phyloP scores from a whole-genome alignment of 2,329 filamentous ascomycete genomes.

The Clarireedia homoeocarpa region DNA sequence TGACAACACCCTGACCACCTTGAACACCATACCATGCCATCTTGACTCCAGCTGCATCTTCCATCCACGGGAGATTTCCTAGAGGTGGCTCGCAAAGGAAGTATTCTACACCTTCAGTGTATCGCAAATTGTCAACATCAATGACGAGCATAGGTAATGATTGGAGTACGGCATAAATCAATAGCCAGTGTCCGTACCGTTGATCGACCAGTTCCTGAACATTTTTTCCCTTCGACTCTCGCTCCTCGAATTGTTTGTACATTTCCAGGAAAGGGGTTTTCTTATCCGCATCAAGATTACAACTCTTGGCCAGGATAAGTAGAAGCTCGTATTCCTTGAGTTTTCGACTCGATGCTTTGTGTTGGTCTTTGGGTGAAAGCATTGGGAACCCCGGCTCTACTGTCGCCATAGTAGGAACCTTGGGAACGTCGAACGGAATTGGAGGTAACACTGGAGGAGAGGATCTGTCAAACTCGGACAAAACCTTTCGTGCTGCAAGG shows the following conservation, averaged over 20 bases:
- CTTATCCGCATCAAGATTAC: slow-evolving; percentile 65
- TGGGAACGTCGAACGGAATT: slow-evolving; percentile 81
- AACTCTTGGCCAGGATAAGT: slow-evolving; percentile 69
- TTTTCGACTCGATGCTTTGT: slow-evolving; percentile 61
- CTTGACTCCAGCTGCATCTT: slow-evolving; percentile 49
- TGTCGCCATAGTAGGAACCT: slow-evolving; percentile 61
- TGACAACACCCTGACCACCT: slow-evolving; percentile 54
- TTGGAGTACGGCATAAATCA: slow-evolving; percentile 71
- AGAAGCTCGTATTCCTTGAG: slow-evolving; percentile 73
- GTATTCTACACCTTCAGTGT: slow-evolving; percentile 68
- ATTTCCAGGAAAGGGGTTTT: slow-evolving; percentile 57
- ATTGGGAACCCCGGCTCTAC: slow-evolving; percentile 56
- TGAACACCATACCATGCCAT: slow-evolving; percentile 71
- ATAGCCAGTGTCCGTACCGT: slow-evolving; percentile 72
- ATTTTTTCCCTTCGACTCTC: slow-evolving; percentile 55
- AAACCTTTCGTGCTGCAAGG: slow-evolving; percentile 66
- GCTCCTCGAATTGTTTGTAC: slow-evolving; percentile 64
- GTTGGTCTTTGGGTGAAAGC: slow-evolving; percentile 65
- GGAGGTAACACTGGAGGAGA: slow-evolving; percentile 85
- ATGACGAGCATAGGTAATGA: slow-evolving; percentile 70
- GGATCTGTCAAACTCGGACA: slow-evolving; percentile 83
- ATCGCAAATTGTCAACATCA: slow-evolving; percentile 63
- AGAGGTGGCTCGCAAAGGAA: slow-evolving; percentile 72
- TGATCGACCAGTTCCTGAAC: slow-evolving; percentile 63
- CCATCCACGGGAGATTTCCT: slow-evolving; percentile 65